Conservation (phyloP, 352 stramenopile genomes). For the Pythium diclinum region DNA sequence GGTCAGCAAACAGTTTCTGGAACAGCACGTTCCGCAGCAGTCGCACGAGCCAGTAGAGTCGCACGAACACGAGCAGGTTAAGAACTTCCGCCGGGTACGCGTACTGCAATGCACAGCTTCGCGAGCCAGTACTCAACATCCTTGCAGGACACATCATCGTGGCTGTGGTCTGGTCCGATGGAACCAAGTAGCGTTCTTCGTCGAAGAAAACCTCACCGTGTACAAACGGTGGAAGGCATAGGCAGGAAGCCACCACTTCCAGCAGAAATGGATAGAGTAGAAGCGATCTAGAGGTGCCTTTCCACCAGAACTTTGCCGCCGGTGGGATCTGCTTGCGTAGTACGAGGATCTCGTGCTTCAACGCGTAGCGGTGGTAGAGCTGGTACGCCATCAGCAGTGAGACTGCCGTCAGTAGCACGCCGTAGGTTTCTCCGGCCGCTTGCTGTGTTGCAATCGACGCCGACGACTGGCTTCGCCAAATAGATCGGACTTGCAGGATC, state of each 20-base stretch:
- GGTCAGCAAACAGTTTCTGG: constrained; percentile 32
- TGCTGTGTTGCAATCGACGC: constrained; percentile 15
- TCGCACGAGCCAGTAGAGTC: constrained; percentile 60
- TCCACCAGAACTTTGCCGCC: constrained; percentile 13
- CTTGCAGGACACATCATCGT: constrained; percentile 5
- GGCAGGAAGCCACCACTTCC: constrained; percentile 39
- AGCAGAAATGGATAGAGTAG: constrained; percentile 43
- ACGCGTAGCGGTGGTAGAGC: constrained; percentile 40
- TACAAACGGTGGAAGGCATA: constrained; percentile 50
- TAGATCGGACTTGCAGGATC: constrained; percentile 53
- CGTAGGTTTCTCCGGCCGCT: constrained; percentile 50
- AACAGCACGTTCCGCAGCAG: constrained; percentile 50
- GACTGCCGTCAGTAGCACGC: constrained; percentile 39
- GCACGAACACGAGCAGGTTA: constrained; percentile 56
- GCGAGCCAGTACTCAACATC: constrained; percentile 9
- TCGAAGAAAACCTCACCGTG: constrained; percentile 41
- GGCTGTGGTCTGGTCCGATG: not conserved
- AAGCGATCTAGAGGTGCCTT: constrained; percentile 23
- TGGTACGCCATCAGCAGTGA: constrained; percentile 41
- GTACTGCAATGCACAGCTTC: constrained; percentile 45
- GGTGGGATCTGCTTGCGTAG: constrained; percentile 46
- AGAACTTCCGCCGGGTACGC: constrained; percentile 57
- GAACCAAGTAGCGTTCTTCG: constrained; percentile 40
- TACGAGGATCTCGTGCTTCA: constrained; percentile 55
- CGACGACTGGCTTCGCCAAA: constrained; percentile 39